Evolutionary conservation across 2,329 filamentous ascomycete genomes (phyloP).

Genomic region (Ampelomyces quisqualis): DNA sequence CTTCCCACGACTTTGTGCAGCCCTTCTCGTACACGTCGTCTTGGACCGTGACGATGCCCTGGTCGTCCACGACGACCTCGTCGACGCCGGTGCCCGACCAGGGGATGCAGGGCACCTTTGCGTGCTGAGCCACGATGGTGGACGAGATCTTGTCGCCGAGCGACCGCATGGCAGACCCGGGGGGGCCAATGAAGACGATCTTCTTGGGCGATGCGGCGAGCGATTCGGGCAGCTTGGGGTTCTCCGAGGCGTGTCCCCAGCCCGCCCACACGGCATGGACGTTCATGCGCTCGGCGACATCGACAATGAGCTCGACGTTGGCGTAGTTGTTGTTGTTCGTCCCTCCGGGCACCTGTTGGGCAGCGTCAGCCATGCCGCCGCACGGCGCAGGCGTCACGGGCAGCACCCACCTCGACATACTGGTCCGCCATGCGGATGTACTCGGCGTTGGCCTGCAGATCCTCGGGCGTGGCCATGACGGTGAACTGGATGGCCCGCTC

Average conservation of each 20-base stretch:
- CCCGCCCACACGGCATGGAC: constrained; percentile 99
- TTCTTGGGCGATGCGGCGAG: constrained; percentile 95
- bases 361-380: constrained; percentile 18
- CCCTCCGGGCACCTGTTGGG: constrained; percentile 77
- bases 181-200: constrained; percentile 98
- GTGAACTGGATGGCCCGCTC: constrained; percentile 98
- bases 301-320: constrained; percentile 98
- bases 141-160: constrained; percentile 99
- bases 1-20: constrained; percentile 84
- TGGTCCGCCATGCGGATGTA: constrained; percentile 99
- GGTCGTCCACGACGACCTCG: constrained; percentile 71
- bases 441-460: constrained; percentile 95
- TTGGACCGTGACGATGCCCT: constrained; percentile 88
- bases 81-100: constrained; percentile 96
- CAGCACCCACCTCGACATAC: constrained; percentile 75
- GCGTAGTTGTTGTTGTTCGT: constrained; percentile 99
- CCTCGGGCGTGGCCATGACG: constrained; percentile 98
- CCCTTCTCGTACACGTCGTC: constrained; percentile 86
- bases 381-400: constrained; percentile 1
- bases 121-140: constrained; percentile 97
- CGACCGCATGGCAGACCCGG: constrained; percentile 97
- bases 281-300: constrained; percentile 96
- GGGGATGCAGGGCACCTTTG: constrained; percentile 94
- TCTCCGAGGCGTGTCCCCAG: constrained; percentile 98
- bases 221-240: constrained; percentile 94